Evolutionary conservation across 192 early-diverging fungal genomes (phyloP).

Genomic region (Umbelopsis ramanniana): DNA sequence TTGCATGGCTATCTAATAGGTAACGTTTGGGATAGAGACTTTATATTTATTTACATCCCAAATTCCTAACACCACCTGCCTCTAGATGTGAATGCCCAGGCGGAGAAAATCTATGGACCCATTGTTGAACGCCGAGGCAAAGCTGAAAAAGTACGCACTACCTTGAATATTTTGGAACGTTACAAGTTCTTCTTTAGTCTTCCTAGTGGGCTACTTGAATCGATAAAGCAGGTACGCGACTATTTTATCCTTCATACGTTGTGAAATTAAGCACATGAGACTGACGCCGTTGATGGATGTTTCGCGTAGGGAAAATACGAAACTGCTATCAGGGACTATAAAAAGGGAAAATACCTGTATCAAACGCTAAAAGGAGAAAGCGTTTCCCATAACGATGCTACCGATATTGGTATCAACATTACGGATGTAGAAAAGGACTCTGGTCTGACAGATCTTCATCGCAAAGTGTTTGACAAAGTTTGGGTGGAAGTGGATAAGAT

Average conservation of each 20-base stretch:
- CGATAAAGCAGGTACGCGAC: slow-evolving; percentile 70
- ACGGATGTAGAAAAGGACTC: slow-evolving; percentile 25
- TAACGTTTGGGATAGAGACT: slow-evolving; percentile 25
- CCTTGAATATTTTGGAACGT: slow-evolving; percentile 89
- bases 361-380: slow-evolving; percentile 49
- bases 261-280: no score
- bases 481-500: slow-evolving; percentile 92
- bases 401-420: slow-evolving; percentile 20
- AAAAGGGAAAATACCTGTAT: slow-evolving; percentile 89
- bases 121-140: slow-evolving; percentile 83
- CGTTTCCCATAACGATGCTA: slow-evolving; percentile 29
- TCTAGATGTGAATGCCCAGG: slow-evolving; percentile 64
- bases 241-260: no score
- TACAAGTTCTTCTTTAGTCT: slow-evolving; percentile 98
- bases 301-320: slow-evolving; percentile 75
- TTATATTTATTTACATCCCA: neutral
- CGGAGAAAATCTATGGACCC: slow-evolving; percentile 85
- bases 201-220: slow-evolving; percentile 85
- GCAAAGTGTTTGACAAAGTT: slow-evolving; percentile 90
- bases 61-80: neutral
- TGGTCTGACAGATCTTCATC: slow-evolving; percentile 42
- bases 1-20: slow-evolving; percentile 72
- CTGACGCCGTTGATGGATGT: neutral
- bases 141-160: slow-evolving; percentile 89
- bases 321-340: slow-evolving; percentile 92